Evolutionary conservation across 345 rosid species (phyloP).

Genomic region (Physaria fendleri): DNA sequence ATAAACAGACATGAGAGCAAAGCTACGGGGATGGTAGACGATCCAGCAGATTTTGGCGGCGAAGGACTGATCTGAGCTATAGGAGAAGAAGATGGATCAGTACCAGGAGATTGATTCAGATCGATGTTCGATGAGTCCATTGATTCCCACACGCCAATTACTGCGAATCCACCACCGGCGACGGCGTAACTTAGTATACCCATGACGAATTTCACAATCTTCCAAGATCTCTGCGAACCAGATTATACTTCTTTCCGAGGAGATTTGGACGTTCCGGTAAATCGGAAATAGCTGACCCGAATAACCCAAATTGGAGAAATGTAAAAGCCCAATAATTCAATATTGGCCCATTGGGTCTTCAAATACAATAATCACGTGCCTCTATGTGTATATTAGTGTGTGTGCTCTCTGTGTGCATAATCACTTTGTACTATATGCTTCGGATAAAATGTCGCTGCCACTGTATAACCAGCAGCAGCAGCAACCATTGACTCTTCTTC

Average conservation of each 20-base stretch:
- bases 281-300: constrained; percentile 8
- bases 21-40: constrained; percentile 19
- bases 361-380: neutral
- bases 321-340: neutral
- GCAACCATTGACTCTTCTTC: constrained; percentile 15
- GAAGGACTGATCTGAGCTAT: constrained; percentile 23
- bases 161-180: constrained; percentile 56
- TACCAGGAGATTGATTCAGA: constrained; percentile 8
- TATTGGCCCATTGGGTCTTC: neutral
- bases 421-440: neutral
- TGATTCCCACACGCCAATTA: constrained; percentile 56
- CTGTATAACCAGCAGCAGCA: constrained; percentile 14
- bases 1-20: constrained; percentile 46
- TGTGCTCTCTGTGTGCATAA: neutral
- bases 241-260: neutral
- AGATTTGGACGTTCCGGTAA: neutral
- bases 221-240: neutral
- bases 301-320: neutral
- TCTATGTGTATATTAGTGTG: neutral
- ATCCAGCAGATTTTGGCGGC: constrained; percentile 5
- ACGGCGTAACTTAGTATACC: constrained; percentile 42
- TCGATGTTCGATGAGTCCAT: constrained; percentile 32
- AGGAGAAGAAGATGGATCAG: constrained; percentile 32
- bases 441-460: constrained; percentile 43
- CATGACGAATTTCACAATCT: constrained; percentile 29